These are phyloP conservation scores for Populus euphratica DNA, from an alignment of 345 rosid species.

Conservation along the genomic window DNA sequence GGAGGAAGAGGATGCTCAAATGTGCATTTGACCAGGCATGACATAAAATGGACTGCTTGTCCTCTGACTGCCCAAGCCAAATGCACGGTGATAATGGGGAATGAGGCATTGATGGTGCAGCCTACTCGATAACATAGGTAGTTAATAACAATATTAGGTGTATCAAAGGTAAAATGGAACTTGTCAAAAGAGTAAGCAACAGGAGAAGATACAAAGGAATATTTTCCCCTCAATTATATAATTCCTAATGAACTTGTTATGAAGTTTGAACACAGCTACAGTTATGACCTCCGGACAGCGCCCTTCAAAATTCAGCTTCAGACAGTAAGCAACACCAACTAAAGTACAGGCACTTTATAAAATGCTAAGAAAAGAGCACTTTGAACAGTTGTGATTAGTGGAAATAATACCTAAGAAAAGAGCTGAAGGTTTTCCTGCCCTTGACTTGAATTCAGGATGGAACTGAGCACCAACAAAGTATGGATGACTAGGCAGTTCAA, in stretches of 20 bases:
- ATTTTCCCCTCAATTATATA: background rate
- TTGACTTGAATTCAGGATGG: slow-evolving; percentile 94
- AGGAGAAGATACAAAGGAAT: background rate
- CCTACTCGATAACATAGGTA: background rate
- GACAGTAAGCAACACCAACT: background rate
- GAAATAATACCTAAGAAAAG: slow-evolving; percentile 63
- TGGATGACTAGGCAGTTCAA: slow-evolving; percentile 60
- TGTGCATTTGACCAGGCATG: background rate
- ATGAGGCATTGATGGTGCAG: background rate
- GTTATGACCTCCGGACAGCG: background rate
- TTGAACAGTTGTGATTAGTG: background rate
- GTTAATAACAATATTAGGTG: background rate
- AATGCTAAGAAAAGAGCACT: background rate
- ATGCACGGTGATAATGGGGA: background rate
- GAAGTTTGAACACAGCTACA: background rate
- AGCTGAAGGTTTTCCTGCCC: slow-evolving; percentile 92
- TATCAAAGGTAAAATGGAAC: background rate
- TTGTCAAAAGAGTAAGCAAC: background rate
- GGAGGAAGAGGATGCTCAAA: background rate
- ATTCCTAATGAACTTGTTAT: background rate
- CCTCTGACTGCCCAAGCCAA: background rate
- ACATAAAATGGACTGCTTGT: background rate
- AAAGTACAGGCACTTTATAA: background rate
- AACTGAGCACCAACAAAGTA: slow-evolving; percentile 78
- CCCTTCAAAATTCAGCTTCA: background rate